Evolutionary conservation across 2,329 filamentous ascomycete species (phyloP), one percentile per base, ranked within the genome.

Genomic region (Rugonectria rugulosa): DNA sequence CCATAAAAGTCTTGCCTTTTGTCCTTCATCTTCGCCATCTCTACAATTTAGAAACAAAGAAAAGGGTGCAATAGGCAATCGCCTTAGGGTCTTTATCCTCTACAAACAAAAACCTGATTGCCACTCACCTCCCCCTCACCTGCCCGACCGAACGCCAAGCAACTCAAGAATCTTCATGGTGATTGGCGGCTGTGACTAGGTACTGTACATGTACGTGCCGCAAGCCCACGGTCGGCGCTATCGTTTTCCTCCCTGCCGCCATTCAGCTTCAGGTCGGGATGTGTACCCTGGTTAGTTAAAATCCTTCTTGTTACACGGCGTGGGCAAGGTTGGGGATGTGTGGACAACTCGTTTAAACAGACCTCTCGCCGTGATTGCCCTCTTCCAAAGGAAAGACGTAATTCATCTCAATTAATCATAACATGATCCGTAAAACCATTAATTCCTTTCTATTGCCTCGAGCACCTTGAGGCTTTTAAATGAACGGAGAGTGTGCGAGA

Each of bases 171-270:
- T 37, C 24, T 20, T 15, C 12, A 26, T 24, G 53, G 34, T 51
- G 40, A 56, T 52, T 51, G 46, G 41, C 34, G 41, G 47, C 41
- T 36, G 42, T n/a, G n/a, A n/a, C n/a, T n/a, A n/a, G n/a, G n/a
- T n/a, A n/a, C n/a, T n/a, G n/a, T n/a, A n/a, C n/a, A n/a, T 43
- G 40, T 34, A 36, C 41, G 47, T 45, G 47, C 47, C 34, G 14
- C 21, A 47, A 12, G 23, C 6, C 15, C 32, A 21, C 14, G 19
- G 32, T 34, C 14, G 31, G 49, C 48, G 31, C 54, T 53, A 57
- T 44, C 34, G 46, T 34, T 42, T 49, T 46, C 36, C 29, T 34
- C 19, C 38, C 15, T 24, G 24, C 20, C 12, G 38, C 15, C 23
- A 37, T 21, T 44, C 38, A 14, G 21, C 27, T 31, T 31, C 4